phyloP scores from a whole-genome alignment of 257 asterid genomes.

The Plantago major region DNA sequence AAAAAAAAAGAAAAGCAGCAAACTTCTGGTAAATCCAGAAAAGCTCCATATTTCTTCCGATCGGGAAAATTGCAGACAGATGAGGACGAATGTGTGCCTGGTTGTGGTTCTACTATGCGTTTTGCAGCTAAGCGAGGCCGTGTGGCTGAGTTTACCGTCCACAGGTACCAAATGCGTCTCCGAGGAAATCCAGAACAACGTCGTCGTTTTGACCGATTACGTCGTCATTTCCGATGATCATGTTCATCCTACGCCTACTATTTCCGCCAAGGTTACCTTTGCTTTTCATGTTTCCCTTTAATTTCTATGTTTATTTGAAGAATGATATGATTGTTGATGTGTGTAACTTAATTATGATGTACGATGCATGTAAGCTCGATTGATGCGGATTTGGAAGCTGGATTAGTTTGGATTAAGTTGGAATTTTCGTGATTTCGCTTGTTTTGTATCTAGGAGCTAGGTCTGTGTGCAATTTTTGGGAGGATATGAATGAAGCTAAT shows the following conservation, averaged over 20 bases:
- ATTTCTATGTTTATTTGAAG: background rate
- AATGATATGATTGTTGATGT: background rate
- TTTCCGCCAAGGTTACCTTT: slow-evolving; percentile 59
- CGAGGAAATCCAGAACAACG: slow-evolving; percentile 83
- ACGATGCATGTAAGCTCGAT: too few relatives aligned
- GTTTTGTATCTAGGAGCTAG: too few relatives aligned
- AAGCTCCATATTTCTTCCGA: too few relatives aligned
- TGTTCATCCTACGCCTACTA: slow-evolving; percentile 45
- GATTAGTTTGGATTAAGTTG: too few relatives aligned
- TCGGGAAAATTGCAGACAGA: background rate
- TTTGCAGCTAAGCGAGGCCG: slow-evolving; percentile 36
- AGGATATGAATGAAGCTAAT: too few relatives aligned
- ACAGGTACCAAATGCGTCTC: slow-evolving; percentile 80
- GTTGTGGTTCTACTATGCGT: slow-evolving; percentile 20
- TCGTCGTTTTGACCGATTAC: slow-evolving; percentile 80
- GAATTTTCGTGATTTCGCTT: too few relatives aligned
- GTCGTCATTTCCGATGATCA: slow-evolving; percentile 67
- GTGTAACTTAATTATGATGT: too few relatives aligned
- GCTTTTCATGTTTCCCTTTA: background rate
- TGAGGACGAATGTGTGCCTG: slow-evolving; percentile 24
- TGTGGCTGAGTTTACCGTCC: slow-evolving; percentile 70
- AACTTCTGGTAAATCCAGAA: too few relatives aligned
- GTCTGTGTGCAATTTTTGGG: too few relatives aligned
- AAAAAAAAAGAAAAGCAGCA: too few relatives aligned
- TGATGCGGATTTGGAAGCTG: too few relatives aligned